Base-by-base conservation (phyloP, 2,329 filamentous ascomycete genomes). In the Bertia moriformis region DNA sequence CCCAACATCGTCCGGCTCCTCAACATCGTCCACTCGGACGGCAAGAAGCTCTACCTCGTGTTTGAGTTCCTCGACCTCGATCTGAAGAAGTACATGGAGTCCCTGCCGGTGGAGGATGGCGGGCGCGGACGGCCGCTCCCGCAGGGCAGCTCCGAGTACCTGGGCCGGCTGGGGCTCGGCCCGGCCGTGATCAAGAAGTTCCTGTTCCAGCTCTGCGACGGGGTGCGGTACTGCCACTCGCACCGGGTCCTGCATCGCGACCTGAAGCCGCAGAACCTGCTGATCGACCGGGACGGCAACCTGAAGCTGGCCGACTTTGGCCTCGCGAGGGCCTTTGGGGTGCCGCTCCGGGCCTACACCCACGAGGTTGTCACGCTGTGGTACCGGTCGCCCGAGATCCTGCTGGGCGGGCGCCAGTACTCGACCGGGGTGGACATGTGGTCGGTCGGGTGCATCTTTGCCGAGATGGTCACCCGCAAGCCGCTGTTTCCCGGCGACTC, bases 51-150 rank as follows among this genome's bases (percentile, higher is more conserved):
- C 22, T 84, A 84, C 56, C 73, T 85, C 18, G 80, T 85, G 46
- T 78, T 81, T 46, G 80, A 85, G 55, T 84, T 74, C 57, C 71
- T 84, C 42, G 79, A 84, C 51, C 63, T 80, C 38, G 80, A 85
- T 50, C 61, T 85, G 48, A 85, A 85, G 62, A 83, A 83, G 55
- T 84, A 83, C 58, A 85, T 85, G 80, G 80, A 85, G 56, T 71
- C 78, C 27, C 64, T 83, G 37, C 78, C 78, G 1, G 73, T 81
- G 32, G 73, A 67, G 48, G 75, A 83, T 52, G 78, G 78, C 48
- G 78, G 78, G 18, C 68, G 78, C 40, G 78, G 78, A 45, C 82
- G 80, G 59, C 67, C 78, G 33, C 62, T 84, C 42, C 78, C 79
- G 2, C 75, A 82, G 45, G 77, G 76, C 19, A 69, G 72, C 37